These are phyloP conservation scores for Priceomyces castillae DNA, from an alignment of 805 yeast species.

Conservation along the genomic window DNA sequence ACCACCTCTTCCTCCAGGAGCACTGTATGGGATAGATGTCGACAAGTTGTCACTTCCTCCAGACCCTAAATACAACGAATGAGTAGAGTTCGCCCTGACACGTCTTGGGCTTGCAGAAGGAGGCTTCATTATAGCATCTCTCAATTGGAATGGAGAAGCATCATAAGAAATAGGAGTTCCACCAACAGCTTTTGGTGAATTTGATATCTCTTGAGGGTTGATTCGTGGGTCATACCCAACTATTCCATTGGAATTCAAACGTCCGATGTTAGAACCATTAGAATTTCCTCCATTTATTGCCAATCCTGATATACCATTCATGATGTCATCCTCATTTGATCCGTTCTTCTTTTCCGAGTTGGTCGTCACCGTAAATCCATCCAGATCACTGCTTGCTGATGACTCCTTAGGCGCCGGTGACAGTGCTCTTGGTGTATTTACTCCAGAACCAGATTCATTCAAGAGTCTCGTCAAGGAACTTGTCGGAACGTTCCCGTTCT, in stretches of 20 bases:
- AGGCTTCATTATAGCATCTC: constrained; percentile 20
- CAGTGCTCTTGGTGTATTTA: constrained; percentile 10
- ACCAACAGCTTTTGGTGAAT: constrained; percentile 7
- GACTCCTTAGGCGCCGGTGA: neutral
- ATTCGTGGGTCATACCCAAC: constrained; percentile 11
- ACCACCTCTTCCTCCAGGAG: constrained; percentile 56
- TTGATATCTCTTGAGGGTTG: constrained; percentile 1
- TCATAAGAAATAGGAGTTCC: constrained; percentile 9
- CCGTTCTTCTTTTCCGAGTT: neutral
- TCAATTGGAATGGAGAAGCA: constrained; percentile 15
- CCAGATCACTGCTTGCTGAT: neutral
- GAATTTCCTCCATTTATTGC: neutral
- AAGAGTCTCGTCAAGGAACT: constrained; percentile 38
- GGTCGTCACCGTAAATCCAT: neutral
- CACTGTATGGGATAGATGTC: constrained; percentile 65
- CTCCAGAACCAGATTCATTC: constrained; percentile 29
- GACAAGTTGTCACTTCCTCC: constrained; percentile 46
- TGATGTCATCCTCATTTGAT: neutral
- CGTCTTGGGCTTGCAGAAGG: constrained; percentile 39
- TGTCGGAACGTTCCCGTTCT: constrained; percentile 22
- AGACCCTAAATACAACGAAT: constrained; percentile 34
- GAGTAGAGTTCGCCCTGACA: constrained; percentile 39
- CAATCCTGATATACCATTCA: constrained; percentile 4
- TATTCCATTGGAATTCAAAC: neutral
- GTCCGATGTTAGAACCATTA: neutral